These are phyloP conservation scores for Euphorbia tirucalli DNA, from an alignment of 345 rosid species.

Conservation along the genomic window DNA sequence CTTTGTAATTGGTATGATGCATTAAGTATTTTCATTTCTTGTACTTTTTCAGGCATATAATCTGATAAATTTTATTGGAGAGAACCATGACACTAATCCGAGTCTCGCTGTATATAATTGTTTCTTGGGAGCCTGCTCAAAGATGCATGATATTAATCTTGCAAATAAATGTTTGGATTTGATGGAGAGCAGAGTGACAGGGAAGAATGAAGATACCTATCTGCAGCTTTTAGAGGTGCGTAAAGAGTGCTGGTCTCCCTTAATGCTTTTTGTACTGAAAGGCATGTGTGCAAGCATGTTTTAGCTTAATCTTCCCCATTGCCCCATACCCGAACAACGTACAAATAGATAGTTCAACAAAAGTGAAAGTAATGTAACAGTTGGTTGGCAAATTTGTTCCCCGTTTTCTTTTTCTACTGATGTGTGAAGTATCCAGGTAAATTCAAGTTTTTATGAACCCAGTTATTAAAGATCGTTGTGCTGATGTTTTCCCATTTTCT, in stretches of 20 bases:
- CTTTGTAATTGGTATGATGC: not conserved
- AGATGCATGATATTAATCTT: constrained; percentile 31
- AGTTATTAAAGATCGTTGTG: constrained; percentile 19
- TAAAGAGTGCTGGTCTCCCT: constrained; percentile 10
- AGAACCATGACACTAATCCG: constrained; percentile 41
- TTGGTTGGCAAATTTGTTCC: not conserved
- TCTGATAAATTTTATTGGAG: constrained; percentile 51
- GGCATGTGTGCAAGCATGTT: not conserved
- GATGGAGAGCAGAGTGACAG: constrained; percentile 65
- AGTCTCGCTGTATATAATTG: constrained; percentile 51
- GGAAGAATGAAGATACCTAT: constrained; percentile 75
- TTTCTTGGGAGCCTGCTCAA: constrained; percentile 58
- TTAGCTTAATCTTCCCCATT: not conserved
- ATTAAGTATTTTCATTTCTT: not conserved
- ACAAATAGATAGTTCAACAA: not conserved
- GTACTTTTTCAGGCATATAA: constrained; percentile 59
- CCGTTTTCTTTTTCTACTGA: constrained; percentile 1
- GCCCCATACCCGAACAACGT: not conserved
- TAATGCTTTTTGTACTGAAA: constrained; percentile 3
- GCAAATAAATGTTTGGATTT: constrained; percentile 71
- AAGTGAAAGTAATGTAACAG: not conserved
- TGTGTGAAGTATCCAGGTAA: not conserved
- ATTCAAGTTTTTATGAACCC: not conserved
- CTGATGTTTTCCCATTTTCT: constrained; percentile 13
- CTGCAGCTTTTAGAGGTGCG: constrained; percentile 73